Evolutionary conservation across 1,284 basidiomycete species (phyloP).

Genomic region (Peniophora sp.): DNA sequence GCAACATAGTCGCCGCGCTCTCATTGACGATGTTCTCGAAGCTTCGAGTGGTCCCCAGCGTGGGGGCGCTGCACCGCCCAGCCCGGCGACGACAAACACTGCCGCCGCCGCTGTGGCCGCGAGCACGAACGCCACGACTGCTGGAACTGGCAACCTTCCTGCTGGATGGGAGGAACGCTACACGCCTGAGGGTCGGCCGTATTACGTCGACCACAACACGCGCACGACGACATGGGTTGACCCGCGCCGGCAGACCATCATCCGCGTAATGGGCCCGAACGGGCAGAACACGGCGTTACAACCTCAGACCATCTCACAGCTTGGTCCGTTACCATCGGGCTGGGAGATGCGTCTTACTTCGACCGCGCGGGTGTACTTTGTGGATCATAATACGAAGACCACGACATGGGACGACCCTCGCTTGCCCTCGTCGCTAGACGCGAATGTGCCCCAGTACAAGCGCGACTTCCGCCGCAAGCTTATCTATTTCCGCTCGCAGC

Average conservation of each 20-base stretch:
- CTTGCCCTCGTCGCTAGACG: conserved; percentile 74
- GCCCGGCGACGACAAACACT: conserved; percentile 23
- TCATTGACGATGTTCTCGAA: conserved; percentile 58
- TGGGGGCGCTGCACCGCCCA: conserved; percentile 19
- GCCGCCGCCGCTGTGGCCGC: conserved; percentile 26
- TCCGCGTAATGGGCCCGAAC: conserved; percentile 71
- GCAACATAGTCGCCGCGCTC: conserved; percentile 45
- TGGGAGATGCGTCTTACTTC: conserved; percentile 97
- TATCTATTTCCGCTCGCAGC: conserved; percentile 98
- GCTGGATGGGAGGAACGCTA: conserved; percentile 98
- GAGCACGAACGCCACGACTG: conserved; percentile 25
- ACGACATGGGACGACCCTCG: conserved; percentile 96
- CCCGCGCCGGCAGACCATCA: conserved; percentile 79
- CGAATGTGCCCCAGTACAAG: conserved; percentile 98
- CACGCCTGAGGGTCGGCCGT: conserved; percentile 95
- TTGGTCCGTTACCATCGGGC: conserved; percentile 92
- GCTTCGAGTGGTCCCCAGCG: conserved; percentile 25
- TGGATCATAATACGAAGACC: conserved; percentile 93
- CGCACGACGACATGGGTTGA: conserved; percentile 99
- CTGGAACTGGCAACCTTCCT: conserved; percentile 72
- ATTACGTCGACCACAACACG: conserved; percentile 96
- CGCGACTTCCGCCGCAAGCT: conserved; percentile 98
- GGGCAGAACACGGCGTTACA: conserved; percentile 68
- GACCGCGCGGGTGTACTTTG: conserved; percentile 92
- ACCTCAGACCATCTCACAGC: conserved; percentile 78